Base-by-base conservation (phyloP, 106 monocot genomes). In the Apostasia ramifera region DNA sequence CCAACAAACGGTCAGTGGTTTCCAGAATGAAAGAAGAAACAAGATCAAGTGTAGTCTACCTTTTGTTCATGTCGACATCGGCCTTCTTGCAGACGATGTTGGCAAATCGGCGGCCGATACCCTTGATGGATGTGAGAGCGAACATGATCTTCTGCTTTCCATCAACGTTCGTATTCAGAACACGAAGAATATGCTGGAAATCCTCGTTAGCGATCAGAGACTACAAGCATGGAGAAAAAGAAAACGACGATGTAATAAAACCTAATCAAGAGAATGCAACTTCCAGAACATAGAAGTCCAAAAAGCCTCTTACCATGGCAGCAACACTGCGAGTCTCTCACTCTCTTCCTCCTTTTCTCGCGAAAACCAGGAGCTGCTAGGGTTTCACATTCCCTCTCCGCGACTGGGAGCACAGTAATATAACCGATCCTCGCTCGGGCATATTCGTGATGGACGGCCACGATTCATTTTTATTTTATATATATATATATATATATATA, bases 11-110 rank as follows among this genome's bases (percentile, higher is more conserved):
- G 37, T 57, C 8, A 57, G 2, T n/a, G 10, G 48, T 3, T 15
- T 26, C 47, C 4, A 53, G 4, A 40, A 2, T 1, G 13, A 4
- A 42, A 42, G 13, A 57, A 57, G 4, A 14, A 53, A 52, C 6
- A 4, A 43, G 1, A 8, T 14, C 8, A 66, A 3, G 13, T 57
- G 13, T 15, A 49, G 10, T 5, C 38, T 13, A 74, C 94, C 91
- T 81, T 73, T 91, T 95, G 91, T 85, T 95, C 94, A 91, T 95
- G 83, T 95, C 94, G 38, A 95, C 85, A 51, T 91, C 95, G 54
- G 95, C 95, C 76, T 91, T 95, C 84, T 95, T 91, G 94, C 94
- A 95, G 46, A 71, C 83, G 67, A 91, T 91, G 83, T 94, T 91
- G 74, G 94, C 85, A 74, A 88, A 91, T 0, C 94, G 80, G 63